Conservation (phyloP, 768 basidiomycete species). For the Termitomyces sp. region DNA sequence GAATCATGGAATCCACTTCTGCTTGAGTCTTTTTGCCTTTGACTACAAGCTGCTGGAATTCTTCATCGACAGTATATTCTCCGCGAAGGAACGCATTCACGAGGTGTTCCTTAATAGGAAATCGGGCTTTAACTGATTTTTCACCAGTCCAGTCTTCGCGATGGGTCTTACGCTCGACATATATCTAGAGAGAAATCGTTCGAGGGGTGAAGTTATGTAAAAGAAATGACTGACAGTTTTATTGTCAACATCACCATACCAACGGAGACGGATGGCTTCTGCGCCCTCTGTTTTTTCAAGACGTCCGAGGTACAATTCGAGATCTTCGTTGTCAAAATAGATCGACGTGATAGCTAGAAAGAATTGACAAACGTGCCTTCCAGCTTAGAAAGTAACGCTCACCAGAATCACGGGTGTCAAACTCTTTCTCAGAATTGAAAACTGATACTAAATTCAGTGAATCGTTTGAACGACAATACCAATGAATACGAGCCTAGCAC, state of each 20-base stretch:
- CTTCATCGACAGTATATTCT: conserved; percentile 88
- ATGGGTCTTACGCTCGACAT: conserved; percentile 87
- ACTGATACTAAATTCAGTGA: conserved; percentile 38
- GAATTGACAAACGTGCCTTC: background rate
- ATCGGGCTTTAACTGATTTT: conserved; percentile 96
- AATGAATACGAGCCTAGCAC: conserved; percentile 64
- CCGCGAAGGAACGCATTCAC: conserved; percentile 90
- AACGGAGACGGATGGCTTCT: conserved; percentile 91
- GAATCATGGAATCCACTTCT: conserved; percentile 92
- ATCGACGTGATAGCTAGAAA: conserved; percentile 85
- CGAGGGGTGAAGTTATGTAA: background rate
- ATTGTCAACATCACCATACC: conserved; percentile 88
- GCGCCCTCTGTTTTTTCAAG: conserved; percentile 99
- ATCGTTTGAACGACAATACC: background rate
- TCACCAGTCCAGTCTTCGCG: conserved; percentile 99
- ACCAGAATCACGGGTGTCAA: conserved; percentile 80
- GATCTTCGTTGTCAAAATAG: conserved; percentile 94
- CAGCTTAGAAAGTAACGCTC: conserved; percentile 11
- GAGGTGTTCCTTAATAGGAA: conserved; percentile 90
- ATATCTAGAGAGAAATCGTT: conserved; percentile 45
- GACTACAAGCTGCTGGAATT: conserved; percentile 80
- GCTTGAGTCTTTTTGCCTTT: conserved; percentile 91
- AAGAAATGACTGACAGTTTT: conserved; percentile 57
- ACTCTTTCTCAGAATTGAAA: conserved; percentile 92
- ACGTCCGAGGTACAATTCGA: conserved; percentile 94